A percentile compares a stretch with the other conserved stretches of the same genome.
These are phyloP conservation scores for Pythium insidiosum DNA, from an alignment of 352 stramenopile genomes.

Conservation along the genomic window DNA sequence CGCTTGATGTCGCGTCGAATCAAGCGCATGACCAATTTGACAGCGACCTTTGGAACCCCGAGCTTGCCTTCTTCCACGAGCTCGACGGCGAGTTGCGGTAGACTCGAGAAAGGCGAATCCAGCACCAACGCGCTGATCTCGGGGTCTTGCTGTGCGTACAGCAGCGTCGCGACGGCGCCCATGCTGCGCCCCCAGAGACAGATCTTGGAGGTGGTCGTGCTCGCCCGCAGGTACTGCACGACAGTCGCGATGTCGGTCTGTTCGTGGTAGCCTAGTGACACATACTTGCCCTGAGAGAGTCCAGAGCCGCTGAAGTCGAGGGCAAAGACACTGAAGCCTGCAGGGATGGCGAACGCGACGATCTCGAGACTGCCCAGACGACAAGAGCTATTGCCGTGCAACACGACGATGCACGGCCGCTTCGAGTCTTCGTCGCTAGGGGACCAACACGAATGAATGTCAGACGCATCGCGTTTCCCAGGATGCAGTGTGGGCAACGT, in stretches of 20 bases:
- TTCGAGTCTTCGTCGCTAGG: constrained; percentile 21
- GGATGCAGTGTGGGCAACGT: constrained; percentile 4
- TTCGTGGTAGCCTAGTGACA: constrained; percentile 77
- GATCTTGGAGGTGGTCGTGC: constrained; percentile 42
- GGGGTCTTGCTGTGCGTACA: constrained; percentile 51
- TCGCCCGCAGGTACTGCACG: constrained; percentile 56
- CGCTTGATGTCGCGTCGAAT: constrained; percentile 75
- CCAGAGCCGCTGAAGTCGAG: constrained; percentile 75
- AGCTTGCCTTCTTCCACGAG: constrained; percentile 79
- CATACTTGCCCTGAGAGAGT: constrained; percentile 71
- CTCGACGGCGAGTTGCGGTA: constrained; percentile 61
- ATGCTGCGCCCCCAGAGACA: constrained; percentile 76
- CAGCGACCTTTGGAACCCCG: constrained; percentile 69
- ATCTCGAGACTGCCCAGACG: constrained; percentile 66
- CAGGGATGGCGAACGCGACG: constrained; percentile 63
- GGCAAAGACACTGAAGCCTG: constrained; percentile 77
- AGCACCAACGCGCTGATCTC: constrained; percentile 74
- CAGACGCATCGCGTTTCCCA: too few relatives aligned
- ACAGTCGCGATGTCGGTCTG: constrained; percentile 62
- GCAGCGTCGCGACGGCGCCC: constrained; percentile 62
- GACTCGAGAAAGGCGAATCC: constrained; percentile 76
- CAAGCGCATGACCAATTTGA: constrained; percentile 76
- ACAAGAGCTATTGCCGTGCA: constrained; percentile 82
- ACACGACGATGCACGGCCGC: constrained; percentile 66
- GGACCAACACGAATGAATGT: background rate